Percentiles rank a stretch among this genome's conserved stretches.
These are phyloP conservation scores for Heterobasidion occidentale DNA, from an alignment of 1,284 basidiomycete genomes.

Conservation along the genomic window DNA sequence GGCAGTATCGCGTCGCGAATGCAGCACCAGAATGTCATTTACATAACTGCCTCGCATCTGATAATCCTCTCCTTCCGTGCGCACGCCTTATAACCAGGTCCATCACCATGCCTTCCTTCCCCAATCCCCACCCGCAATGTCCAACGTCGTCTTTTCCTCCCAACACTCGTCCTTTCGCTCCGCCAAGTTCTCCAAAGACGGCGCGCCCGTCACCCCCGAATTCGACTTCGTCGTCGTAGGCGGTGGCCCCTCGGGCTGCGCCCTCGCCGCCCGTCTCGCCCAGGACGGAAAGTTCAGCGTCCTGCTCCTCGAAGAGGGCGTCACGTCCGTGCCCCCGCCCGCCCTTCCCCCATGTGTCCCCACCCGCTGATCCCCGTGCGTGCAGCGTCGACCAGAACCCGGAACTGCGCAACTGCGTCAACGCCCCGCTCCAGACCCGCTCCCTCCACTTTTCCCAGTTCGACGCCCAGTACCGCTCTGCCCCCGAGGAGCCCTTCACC, in stretches of 20 bases:
- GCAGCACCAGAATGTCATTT: too few relatives aligned
- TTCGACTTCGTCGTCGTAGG: background rate
- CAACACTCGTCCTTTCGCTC: background rate
- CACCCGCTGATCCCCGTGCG: background rate
- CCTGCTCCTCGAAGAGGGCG: background rate
- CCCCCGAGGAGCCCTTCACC: background rate
- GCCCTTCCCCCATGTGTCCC: background rate
- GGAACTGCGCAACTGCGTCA: background rate
- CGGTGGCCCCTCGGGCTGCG: background rate
- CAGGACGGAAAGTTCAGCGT: background rate
- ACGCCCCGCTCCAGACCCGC: background rate
- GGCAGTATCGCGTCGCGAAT: too few relatives aligned
- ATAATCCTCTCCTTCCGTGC: background rate
- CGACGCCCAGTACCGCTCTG: background rate
- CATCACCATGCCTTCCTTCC: too few relatives aligned
- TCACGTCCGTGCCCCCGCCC: background rate
- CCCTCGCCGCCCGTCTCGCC: background rate
- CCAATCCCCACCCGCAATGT: background rate
- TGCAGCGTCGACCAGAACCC: background rate
- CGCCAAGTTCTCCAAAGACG: background rate
- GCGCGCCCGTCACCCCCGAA: background rate
- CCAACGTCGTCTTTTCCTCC: background rate
- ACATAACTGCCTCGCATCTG: background rate
- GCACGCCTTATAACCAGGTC: too few relatives aligned
- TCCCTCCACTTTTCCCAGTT: background rate